Base-by-base conservation (phyloP, 1,139 yeast species). In the Eremothecium sinecaudum region DNA sequence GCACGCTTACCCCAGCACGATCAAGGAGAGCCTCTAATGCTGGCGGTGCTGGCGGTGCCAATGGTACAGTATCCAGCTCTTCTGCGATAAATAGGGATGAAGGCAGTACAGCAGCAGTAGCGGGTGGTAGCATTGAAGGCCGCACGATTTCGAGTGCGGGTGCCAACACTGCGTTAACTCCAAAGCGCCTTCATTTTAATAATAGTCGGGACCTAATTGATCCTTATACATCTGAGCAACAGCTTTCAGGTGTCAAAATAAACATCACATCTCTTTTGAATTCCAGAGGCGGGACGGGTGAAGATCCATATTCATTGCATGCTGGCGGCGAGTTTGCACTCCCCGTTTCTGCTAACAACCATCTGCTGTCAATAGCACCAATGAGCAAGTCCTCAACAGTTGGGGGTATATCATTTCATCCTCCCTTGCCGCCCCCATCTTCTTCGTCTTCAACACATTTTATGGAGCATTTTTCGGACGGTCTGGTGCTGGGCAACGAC, bases 181-280 rank as follows among this genome's bases (percentile, higher is more conserved):
- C 51, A n/a, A 43, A 41, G 25, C 43, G 45, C 21, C 39, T 48
- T 23, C 43, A 43, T 37, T 47, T 47, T 35, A 44, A 46, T 23
- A 42, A 35, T 33, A 42, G 42, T 19, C 44, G 44, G 14, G 35
- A 43, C 13, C 41, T 41, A 5, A 46, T 48, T 10, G 53, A 49
- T 30, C 52, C 52, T n/a, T 38, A 44, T 21, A 47, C 44, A 10
- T 32, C 31, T 20, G 32, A 29, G 27, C 35, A 37, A 17, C 38
- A 32, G 17, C 37, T 34, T 25, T 28, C 41, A 19, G 41, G 42
- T 20, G 38, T 42, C 18, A 47, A 44, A 37, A 45, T 50, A 25
- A 46, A 45, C 26, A 47, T 51, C 18, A 43, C 53, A 11, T 45
- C 50, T 16, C 45, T 53, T 47, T 29, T 47, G 18, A 44, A 42